Conservation (phyloP, 345 rosid species). For the Zanthoxylum bungeanum region DNA sequence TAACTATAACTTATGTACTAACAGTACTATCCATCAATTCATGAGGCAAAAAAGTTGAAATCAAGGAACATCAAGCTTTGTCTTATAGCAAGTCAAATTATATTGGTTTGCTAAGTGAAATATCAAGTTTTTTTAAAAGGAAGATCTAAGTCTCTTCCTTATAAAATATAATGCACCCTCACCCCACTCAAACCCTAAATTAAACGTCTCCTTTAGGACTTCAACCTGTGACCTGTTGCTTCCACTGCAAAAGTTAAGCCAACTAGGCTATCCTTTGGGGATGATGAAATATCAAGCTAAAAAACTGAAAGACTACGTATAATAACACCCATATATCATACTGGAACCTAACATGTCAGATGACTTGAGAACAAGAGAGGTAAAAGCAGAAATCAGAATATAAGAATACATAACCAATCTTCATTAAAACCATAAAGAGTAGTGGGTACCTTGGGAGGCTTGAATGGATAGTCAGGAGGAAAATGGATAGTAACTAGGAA, state of each 20-base stretch:
- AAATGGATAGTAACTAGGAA: slow-evolving; percentile 77
- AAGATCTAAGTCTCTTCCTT: too few species aligned
- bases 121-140: too few species aligned
- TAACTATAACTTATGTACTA: background rate
- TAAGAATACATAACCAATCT: background rate
- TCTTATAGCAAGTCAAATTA: background rate
- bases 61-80: too few species aligned
- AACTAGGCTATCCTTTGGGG: too few species aligned
- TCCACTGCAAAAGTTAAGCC: too few species aligned
- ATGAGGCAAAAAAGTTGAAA: background rate
- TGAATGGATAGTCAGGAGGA: slow-evolving; percentile 83
- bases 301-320: too few species aligned
- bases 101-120: background rate
- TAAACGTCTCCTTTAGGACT: too few species aligned
- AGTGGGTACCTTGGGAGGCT: slow-evolving; percentile 64
- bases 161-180: too few species aligned
- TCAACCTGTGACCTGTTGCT: too few species aligned
- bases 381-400: background rate
- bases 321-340: too few species aligned
- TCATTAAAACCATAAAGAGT: background rate
- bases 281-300: background rate
- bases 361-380: background rate
- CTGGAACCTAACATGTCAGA: background rate
- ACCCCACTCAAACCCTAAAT: too few species aligned
- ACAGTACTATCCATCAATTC: background rate